Conservation (phyloP, 1,284 basidiomycete species). For the Cryptococcus depauperatus region DNA sequence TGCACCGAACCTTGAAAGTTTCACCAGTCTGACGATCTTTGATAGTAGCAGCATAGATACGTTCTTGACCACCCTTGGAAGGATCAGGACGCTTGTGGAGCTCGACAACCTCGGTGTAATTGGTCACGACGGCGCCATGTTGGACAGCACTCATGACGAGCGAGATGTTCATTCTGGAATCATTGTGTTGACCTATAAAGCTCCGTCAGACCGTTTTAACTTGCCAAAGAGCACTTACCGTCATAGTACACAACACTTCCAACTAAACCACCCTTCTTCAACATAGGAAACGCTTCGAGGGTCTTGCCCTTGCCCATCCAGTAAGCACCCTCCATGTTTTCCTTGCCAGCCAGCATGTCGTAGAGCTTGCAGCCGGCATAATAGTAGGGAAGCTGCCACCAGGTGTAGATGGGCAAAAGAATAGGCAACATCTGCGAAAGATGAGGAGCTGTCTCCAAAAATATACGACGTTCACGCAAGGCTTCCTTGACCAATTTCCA, state of each 20-base stretch:
- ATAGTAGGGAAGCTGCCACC: conserved; percentile 97
- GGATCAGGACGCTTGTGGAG: conserved; percentile 60
- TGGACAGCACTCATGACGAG: conserved; percentile 89
- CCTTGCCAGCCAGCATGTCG: conserved; percentile 86
- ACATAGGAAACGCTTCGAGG: conserved; percentile 90
- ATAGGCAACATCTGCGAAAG: conserved; percentile 78
- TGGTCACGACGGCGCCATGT: conserved; percentile 79
- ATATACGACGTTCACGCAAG: conserved; percentile 83
- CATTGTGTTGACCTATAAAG: conserved; percentile 71
- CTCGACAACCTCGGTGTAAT: conserved; percentile 79
- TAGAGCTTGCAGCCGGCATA: conserved; percentile 95
- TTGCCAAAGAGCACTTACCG: conserved; percentile 47
- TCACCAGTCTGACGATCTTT: conserved; percentile 77
- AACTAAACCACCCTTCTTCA: conserved; percentile 84
- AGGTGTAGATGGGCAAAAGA: conserved; percentile 51
- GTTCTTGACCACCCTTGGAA: conserved; percentile 49
- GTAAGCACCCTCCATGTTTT: conserved; percentile 95
- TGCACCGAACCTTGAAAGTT: conserved; percentile 73
- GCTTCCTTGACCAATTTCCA: conserved; percentile 95
- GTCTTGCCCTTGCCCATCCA: conserved; percentile 90
- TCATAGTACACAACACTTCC: conserved; percentile 97
- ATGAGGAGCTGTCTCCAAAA: conserved; percentile 93
- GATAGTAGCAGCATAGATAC: conserved; percentile 68
- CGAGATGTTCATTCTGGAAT: conserved; percentile 95
- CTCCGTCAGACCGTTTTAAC: not conserved